Evolutionary conservation across 2,329 filamentous ascomycete species (phyloP).

Genomic region (Biscogniauxia marginata): DNA sequence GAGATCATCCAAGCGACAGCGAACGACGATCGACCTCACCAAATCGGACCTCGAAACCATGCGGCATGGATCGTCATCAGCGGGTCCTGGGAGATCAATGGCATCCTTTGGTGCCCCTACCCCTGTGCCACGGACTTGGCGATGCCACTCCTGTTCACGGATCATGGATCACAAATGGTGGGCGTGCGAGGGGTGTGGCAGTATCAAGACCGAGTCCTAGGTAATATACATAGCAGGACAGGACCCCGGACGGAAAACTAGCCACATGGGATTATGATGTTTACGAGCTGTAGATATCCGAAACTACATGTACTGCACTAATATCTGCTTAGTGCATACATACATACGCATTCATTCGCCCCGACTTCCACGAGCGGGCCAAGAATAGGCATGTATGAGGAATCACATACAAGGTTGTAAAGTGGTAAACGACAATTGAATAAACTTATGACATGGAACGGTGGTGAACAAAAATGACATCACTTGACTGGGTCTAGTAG

Average conservation of each 20-base stretch:
- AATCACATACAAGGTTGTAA: no score
- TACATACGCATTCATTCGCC: not conserved
- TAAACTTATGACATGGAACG: not conserved
- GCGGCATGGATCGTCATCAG: constrained; percentile 13
- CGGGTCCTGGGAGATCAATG: not conserved
- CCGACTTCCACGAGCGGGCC: no score
- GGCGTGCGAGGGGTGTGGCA: constrained; percentile 51
- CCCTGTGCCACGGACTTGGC: constrained; percentile 37
- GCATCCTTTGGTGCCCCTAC: not conserved
- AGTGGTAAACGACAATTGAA: not conserved
- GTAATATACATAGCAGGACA: no score
- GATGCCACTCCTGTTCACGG: constrained; percentile 47
- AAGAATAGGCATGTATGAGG: no score
- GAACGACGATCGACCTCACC: constrained; percentile 25
- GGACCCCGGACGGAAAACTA: not conserved
- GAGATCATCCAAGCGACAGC: constrained; percentile 21
- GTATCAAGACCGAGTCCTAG: constrained; percentile 50
- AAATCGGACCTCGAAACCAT: constrained; percentile 8
- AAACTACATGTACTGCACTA: not conserved
- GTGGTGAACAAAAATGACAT: no score
- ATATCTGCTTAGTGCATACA: not conserved
- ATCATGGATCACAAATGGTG: constrained; percentile 53
- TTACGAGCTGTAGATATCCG: no score
- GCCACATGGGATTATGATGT: not conserved
- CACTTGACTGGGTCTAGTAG: no score